Evolutionary conservation across 1,284 basidiomycete species (phyloP).

Genomic region (Ceratobasidium sp.): DNA sequence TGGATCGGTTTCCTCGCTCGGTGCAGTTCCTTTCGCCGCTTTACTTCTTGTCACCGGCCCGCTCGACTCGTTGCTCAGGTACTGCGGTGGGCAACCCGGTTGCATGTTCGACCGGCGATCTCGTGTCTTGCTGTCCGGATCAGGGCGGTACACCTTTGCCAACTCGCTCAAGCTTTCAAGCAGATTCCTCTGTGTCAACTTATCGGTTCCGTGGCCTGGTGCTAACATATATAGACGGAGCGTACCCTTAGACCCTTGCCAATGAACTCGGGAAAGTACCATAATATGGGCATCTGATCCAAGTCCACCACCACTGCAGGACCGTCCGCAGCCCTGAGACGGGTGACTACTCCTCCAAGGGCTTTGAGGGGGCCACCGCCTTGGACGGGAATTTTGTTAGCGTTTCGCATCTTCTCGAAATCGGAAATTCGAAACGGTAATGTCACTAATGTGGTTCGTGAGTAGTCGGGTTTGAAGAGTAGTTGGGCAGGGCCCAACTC

Average conservation of each 20-base stretch:
- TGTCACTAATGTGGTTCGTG: background rate
- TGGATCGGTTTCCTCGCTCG: background rate
- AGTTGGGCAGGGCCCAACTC: no score
- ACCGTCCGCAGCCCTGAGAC: background rate
- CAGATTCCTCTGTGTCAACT: background rate
- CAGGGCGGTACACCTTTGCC: background rate
- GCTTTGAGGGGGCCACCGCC: background rate
- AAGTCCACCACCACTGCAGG: background rate
- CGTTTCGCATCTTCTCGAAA: background rate
- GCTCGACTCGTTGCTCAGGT: background rate
- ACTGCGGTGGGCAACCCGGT: no score
- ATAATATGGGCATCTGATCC: background rate
- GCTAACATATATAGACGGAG: no score
- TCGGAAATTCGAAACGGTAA: slow-evolving; percentile 8
- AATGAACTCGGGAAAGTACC: slow-evolving; percentile 26
- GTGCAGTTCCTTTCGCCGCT: background rate
- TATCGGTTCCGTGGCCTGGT: no score
- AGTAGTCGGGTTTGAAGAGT: no score
- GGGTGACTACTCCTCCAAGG: background rate
- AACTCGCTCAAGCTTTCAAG: background rate
- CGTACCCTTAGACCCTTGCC: slow-evolving; percentile 10
- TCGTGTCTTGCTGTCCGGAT: background rate
- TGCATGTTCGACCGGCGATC: background rate
- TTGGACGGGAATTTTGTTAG: no score
- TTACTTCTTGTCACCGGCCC: background rate